phyloP scores from a whole-genome alignment of 2,329 filamentous ascomycete species.

The Aspergillus pseudonomiae region DNA sequence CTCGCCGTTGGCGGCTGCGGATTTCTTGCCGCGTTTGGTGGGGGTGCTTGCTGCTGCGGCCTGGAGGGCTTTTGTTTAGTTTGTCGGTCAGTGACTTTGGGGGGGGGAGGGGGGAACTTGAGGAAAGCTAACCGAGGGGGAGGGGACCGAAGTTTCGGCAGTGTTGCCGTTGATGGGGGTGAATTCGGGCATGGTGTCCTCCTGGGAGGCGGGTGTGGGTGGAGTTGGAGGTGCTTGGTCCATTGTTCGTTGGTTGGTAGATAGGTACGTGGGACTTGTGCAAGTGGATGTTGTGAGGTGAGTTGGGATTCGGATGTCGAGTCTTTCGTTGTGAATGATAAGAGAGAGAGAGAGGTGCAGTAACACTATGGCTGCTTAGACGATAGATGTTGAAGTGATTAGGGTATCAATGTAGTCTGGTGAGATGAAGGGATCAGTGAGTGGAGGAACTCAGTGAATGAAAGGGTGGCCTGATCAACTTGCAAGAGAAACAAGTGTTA shows the following conservation, averaged over 20 bases:
- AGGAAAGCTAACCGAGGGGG: not conserved
- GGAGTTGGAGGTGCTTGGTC: not conserved
- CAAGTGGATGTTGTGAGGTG: not conserved
- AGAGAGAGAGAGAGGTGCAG: not conserved
- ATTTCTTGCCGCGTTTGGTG: constrained; percentile 28
- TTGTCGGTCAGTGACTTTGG: not conserved
- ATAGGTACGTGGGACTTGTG: not conserved
- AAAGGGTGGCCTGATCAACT: not conserved
- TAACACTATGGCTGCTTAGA: not conserved
- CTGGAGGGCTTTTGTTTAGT: not conserved
- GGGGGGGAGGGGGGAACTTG: not conserved
- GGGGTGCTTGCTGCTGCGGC: constrained; percentile 13
- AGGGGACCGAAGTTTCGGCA: not conserved
- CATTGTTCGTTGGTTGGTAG: not conserved
- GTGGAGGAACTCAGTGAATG: not conserved
- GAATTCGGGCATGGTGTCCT: not conserved
- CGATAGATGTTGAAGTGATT: not conserved
- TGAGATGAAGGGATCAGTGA: not conserved
- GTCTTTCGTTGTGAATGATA: not conserved
- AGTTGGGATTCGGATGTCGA: not conserved
- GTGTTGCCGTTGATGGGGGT: not conserved
- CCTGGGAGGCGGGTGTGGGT: not conserved
- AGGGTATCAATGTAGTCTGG: not conserved
- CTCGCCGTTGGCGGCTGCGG: constrained; percentile 5
- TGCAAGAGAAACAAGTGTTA: not conserved